phyloP scores from a whole-genome alignment of 1,284 basidiomycete genomes.

The Sporisorium sorghi region DNA sequence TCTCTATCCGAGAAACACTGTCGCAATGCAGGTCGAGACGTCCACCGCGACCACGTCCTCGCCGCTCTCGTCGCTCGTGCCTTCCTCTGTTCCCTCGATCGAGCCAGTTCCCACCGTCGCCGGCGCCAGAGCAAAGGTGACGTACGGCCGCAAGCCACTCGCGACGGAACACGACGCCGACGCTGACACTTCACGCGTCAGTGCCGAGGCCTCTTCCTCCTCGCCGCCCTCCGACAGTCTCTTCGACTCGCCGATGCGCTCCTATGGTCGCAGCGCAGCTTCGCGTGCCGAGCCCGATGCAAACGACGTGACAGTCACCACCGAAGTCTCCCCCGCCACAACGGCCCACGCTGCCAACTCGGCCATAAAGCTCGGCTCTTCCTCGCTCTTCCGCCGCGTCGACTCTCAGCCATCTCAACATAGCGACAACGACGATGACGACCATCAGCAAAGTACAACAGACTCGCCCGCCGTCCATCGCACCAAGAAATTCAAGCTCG shows the following conservation, averaged over 20 bases:
- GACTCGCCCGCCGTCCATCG: slow-evolving; percentile 25
- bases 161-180: slow-evolving; percentile 3
- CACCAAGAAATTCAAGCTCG: slow-evolving; percentile 33
- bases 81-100: slow-evolving; percentile 47
- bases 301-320: slow-evolving; percentile 21
- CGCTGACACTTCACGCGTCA: slow-evolving; percentile 2
- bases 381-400: slow-evolving; percentile 32
- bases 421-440: slow-evolving; percentile 11
- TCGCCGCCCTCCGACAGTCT: slow-evolving; percentile 33
- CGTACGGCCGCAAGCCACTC: slow-evolving; percentile 39
- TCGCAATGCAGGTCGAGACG: slow-evolving; percentile 36
- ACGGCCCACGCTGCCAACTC: slow-evolving; percentile 29
- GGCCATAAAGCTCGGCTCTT: slow-evolving; percentile 23
- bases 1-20: no score
- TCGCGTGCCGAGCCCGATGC: slow-evolving; percentile 13
- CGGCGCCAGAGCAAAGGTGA: slow-evolving; percentile 33
- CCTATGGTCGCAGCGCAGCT: slow-evolving; percentile 17
- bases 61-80: slow-evolving; percentile 38
- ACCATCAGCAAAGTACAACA: slow-evolving; percentile 1
- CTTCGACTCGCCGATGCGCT: slow-evolving; percentile 45
- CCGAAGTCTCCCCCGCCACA: slow-evolving; percentile 34
- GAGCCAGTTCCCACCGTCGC: slow-evolving; percentile 10
- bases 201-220: slow-evolving; percentile 16
- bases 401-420: slow-evolving; percentile 34
- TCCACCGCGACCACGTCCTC: slow-evolving; percentile 16